phyloP scores from a whole-genome alignment of 352 stramenopile genomes.

The Thalassiosira ordinaria region DNA sequence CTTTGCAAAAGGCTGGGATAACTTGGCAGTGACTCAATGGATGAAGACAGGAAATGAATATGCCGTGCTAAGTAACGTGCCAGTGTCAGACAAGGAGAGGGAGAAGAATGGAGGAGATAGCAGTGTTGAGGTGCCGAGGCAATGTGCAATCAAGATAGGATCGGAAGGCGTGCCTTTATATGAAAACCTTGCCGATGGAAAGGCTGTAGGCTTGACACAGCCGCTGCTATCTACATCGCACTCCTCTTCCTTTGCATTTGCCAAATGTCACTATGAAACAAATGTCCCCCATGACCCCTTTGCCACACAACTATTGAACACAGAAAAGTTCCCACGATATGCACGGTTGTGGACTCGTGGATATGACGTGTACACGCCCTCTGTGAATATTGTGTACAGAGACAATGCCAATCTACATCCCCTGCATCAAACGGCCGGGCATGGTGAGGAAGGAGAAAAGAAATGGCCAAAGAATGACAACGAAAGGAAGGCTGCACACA shows the following conservation, averaged over 20 bases:
- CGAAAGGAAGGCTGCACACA: conserved; percentile 51
- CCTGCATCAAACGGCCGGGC: conserved; percentile 61
- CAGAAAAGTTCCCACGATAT: conserved; percentile 84
- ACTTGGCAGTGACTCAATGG: conserved; percentile 76
- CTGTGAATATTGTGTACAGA: conserved; percentile 80
- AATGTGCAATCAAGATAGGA: conserved; percentile 70
- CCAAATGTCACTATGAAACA: conserved; percentile 87
- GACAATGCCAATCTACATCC: conserved; percentile 71
- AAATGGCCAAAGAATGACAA: conserved; percentile 64
- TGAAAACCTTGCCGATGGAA: conserved; percentile 71
- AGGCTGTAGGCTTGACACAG: conserved; percentile 66
- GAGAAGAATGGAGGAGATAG: conserved; percentile 36
- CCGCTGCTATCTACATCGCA: conserved; percentile 80
- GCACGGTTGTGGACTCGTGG: conserved; percentile 80
- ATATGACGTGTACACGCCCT: conserved; percentile 88
- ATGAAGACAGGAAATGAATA: conserved; percentile 84
- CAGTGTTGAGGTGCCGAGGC: conserved; percentile 62
- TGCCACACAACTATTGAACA: conserved; percentile 80
- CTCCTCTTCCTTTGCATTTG: conserved; percentile 85
- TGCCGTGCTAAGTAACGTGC: conserved; percentile 84
- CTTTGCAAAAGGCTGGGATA: conserved; percentile 84
- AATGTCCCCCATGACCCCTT: conserved; percentile 86
- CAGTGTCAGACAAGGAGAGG: conserved; percentile 55
- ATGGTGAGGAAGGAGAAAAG: conserved; percentile 71
- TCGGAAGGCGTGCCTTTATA: conserved; percentile 73